Percentiles rank a stretch among this genome's conserved stretches.
phyloP scores from a whole-genome alignment of 2,329 filamentous ascomycete genomes.

The Claviceps fusiformis region DNA sequence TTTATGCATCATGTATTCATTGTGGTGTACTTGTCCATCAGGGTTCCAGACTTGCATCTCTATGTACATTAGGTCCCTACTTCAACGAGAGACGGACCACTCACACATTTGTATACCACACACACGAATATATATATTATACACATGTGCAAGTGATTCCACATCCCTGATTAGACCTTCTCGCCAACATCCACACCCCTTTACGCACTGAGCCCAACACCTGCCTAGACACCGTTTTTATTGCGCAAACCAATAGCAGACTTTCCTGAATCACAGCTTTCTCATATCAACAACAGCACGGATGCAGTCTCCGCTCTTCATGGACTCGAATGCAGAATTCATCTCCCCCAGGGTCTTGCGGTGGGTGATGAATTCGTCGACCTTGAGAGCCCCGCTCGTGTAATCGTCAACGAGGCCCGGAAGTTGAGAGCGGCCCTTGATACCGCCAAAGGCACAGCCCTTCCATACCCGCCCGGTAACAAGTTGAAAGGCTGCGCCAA shows the following conservation, averaged over 20 bases:
- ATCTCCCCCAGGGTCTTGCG: conserved; percentile 70
- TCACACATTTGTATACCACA: too few relatives aligned
- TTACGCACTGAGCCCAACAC: neutral
- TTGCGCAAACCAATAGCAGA: neutral
- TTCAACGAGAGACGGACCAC: too few relatives aligned
- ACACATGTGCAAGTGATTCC: neutral
- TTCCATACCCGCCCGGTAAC: conserved; percentile 97
- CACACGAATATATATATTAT: too few relatives aligned
- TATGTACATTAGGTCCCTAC: too few relatives aligned
- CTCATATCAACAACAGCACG: conserved; percentile 72
- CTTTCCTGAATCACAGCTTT: conserved; percentile 15
- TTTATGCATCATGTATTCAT: too few relatives aligned
- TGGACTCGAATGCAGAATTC: conserved; percentile 80
- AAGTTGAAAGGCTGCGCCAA: conserved; percentile 73
- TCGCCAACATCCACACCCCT: neutral
- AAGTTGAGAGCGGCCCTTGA: conserved; percentile 93
- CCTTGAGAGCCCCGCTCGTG: conserved; percentile 79
- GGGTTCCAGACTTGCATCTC: neutral
- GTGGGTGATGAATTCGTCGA: conserved; percentile 99
- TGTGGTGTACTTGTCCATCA: neutral
- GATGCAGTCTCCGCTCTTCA: conserved; percentile 96
- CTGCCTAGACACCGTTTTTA: neutral
- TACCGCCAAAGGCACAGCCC: conserved; percentile 93
- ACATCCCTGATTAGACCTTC: neutral
- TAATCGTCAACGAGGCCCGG: conserved; percentile 81